Base-by-base conservation (phyloP, 106 monocot genomes). In the Phalaenopsis aphrodite region DNA sequence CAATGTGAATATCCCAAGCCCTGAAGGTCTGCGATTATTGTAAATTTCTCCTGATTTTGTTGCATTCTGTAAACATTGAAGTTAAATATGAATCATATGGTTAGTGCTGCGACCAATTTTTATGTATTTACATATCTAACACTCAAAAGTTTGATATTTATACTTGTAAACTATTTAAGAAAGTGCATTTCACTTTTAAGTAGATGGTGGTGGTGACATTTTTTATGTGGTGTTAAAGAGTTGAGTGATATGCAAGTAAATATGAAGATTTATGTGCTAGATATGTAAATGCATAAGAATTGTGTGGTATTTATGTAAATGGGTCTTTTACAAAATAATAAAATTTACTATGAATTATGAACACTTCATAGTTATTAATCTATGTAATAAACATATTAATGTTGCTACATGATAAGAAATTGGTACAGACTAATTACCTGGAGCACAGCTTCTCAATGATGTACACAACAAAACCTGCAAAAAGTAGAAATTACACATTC, bases 1-100 rank as follows among this genome's bases (percentile, higher is more conserved):
- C 87, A 91, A 75, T 91, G 85, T 12, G 89, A 81, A 57, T 83
- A 91, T 46, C 89, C 89, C 89, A 87, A 89, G 14, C 87, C 89
- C 75, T 89, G 72, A 24, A 91, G 67, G 76, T 91, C 91, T 17
- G 69, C 85, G 48, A 91, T 89, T 56, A 41, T 45, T 3, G 61
- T 47, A 68, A 91, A 91, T 76, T 82, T 91, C 67, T 89, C 91
- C 77, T 89, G 87, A 38, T 79, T 81, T 39, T 78, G 66, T 48
- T 65, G 76, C 75, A 84, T 79, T 11, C 83, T 87, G 49, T 81
- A 78, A 52, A 52, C 1, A 4, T 36, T 14, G 5, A 74, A 45
- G 11, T 5, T 18, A 21, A 42, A 74, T 17, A 42, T 74, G 3
- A 24, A 57, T 57, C 3, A 57, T 17, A 1, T 57, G 19, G 17